Evolutionary conservation across 106 monocot genomes (phyloP).

Genomic region (Dendrobium nobile): DNA sequence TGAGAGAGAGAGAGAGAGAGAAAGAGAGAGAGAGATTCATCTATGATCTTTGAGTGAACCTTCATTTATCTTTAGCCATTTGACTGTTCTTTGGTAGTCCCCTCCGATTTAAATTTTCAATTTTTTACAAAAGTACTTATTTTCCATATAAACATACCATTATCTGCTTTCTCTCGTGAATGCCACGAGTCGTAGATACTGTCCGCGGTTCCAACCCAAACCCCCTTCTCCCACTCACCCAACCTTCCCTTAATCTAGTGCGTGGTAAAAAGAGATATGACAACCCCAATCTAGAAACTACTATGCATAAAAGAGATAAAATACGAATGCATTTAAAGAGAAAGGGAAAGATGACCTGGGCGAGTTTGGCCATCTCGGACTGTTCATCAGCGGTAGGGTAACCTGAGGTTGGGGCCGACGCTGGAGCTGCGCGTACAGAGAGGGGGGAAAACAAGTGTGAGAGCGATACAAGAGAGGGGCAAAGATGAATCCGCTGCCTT

Average conservation of each 20-base stretch:
- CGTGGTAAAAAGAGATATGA: background rate
- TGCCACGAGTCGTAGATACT: too few species aligned
- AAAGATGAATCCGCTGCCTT: background rate
- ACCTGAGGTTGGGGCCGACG: background rate
- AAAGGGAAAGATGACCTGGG: background rate
- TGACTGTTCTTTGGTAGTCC: too few species aligned
- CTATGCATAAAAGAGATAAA: background rate
- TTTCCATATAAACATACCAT: too few species aligned
- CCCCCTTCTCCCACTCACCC: too few species aligned
- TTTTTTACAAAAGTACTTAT: too few species aligned
- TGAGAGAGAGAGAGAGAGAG: too few species aligned
- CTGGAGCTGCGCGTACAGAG: background rate
- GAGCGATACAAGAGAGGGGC: background rate
- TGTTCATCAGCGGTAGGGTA: conserved; percentile 4
- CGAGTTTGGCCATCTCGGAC: background rate
- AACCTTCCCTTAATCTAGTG: background rate
- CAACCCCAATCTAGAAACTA: background rate
- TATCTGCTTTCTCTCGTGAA: too few species aligned
- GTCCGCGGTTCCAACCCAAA: too few species aligned
- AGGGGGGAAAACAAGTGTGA: background rate
- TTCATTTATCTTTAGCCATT: too few species aligned
- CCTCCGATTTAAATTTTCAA: too few species aligned
- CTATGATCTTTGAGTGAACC: too few species aligned
- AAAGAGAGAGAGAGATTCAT: too few species aligned
- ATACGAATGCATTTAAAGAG: background rate